phyloP scores from a whole-genome alignment of 78 protist genomes.

The Paratrimastix pyriformis region DNA sequence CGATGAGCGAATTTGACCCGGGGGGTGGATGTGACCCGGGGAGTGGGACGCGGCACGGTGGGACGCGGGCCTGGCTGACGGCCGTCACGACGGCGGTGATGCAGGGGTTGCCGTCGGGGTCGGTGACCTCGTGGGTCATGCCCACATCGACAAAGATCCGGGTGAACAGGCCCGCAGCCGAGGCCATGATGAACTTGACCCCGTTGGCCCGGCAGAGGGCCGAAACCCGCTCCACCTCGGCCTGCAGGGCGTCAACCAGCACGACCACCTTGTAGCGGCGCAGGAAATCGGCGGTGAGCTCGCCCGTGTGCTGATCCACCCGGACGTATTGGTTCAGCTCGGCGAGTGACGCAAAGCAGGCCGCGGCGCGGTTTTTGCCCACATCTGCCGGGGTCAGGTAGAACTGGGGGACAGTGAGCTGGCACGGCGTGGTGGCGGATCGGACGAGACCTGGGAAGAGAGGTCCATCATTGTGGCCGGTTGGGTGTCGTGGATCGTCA shows the following conservation, averaged over 20 bases:
- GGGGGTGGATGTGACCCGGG: neutral
- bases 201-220: conserved; percentile 39
- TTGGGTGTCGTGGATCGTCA: conserved; percentile 71
- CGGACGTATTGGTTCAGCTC: conserved; percentile 83
- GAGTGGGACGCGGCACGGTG: neutral
- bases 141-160: conserved; percentile 78
- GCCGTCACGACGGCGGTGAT: conserved; percentile 33
- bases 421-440: neutral
- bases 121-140: conserved; percentile 49
- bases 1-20: neutral
- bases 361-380: conserved; percentile 61
- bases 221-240: conserved; percentile 35
- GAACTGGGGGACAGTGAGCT: conserved; percentile 49
- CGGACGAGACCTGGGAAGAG: conserved; percentile 23
- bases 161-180: conserved; percentile 64
- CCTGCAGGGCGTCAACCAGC: conserved; percentile 20
- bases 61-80: conserved; percentile 26
- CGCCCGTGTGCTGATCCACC: conserved; percentile 33
- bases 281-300: conserved; percentile 21
- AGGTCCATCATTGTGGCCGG: conserved; percentile 48
- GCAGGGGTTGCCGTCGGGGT: conserved; percentile 75
- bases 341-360: conserved; percentile 32
- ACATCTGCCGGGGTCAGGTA: conserved; percentile 69
- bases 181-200: conserved; percentile 40
- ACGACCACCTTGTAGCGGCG: conserved; percentile 44